These are phyloP conservation scores for Pestalotiopsis sp. DNA, from an alignment of 2,329 filamentous ascomycete genomes.

Conservation along the genomic window DNA sequence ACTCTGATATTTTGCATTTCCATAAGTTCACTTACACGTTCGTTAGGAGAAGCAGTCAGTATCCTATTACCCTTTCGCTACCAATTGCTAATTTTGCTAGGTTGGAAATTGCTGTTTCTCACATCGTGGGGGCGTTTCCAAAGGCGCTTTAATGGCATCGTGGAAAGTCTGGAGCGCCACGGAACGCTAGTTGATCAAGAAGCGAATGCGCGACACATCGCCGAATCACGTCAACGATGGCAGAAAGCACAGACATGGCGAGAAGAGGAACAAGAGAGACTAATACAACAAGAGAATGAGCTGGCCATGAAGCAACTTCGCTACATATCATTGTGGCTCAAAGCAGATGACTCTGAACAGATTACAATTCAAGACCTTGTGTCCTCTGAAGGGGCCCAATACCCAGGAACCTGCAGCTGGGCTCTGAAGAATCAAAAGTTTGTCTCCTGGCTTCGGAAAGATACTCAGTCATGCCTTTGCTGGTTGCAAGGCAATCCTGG, in stretches of 20 bases:
- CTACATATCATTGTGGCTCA: conserved; percentile 29
- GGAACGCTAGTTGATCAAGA: conserved; percentile 31
- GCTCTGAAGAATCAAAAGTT: conserved; percentile 29
- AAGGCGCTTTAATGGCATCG: conserved; percentile 31
- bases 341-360: conserved; percentile 33
- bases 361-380: conserved; percentile 28
- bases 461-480: conserved; percentile 22
- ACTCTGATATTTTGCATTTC: conserved; percentile 50
- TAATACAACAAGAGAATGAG: conserved; percentile 23
- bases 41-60: conserved; percentile 34
- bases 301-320: conserved; percentile 24
- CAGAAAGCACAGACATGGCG: conserved; percentile 24
- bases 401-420: conserved; percentile 36
- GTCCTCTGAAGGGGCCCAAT: conserved; percentile 20
- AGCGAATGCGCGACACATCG: conserved; percentile 32
- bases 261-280: conserved; percentile 20
- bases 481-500: conserved; percentile 37
- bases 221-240: conserved; percentile 25
- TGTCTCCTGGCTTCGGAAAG: conserved; percentile 24
- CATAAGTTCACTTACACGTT: conserved; percentile 49
- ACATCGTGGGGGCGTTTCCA: conserved; percentile 41
- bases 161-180: conserved; percentile 34
- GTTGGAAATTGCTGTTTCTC: conserved; percentile 36
- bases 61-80: neutral
- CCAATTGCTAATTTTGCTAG: neutral